phyloP scores from a whole-genome alignment of 1,284 basidiomycete species.

The Melampsora abietis-canadensis region DNA sequence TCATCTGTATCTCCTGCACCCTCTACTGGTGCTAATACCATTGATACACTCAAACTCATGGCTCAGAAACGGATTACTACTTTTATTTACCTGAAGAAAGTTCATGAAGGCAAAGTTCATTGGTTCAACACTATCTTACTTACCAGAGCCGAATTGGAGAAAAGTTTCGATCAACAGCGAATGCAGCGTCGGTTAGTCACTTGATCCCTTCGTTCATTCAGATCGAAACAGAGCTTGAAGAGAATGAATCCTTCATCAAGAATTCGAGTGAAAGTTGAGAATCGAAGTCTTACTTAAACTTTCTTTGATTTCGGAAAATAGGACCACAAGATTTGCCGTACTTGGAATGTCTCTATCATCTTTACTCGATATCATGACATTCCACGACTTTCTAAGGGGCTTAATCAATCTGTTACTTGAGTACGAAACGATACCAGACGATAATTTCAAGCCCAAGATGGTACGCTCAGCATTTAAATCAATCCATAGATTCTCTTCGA shows the following conservation, averaged over 20 bases:
- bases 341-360: slow-evolving; percentile 75
- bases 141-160: slow-evolving; percentile 67
- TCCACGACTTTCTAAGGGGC: slow-evolving; percentile 70
- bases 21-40: slow-evolving; percentile 4
- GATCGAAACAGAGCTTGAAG: background rate
- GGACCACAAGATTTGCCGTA: slow-evolving; percentile 72
- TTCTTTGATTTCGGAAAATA: slow-evolving; percentile 50
- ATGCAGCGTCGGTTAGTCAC: slow-evolving; percentile 70
- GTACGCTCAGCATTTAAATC: slow-evolving; percentile 54
- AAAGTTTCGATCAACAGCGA: slow-evolving; percentile 66
- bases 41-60: slow-evolving; percentile 64
- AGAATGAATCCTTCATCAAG: background rate
- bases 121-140: slow-evolving; percentile 85
- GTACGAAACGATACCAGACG: slow-evolving; percentile 73
- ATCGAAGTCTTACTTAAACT: background rate
- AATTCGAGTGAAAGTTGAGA: background rate
- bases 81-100: slow-evolving; percentile 73
- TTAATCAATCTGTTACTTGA: slow-evolving; percentile 69
- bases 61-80: slow-evolving; percentile 78
- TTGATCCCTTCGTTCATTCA: background rate
- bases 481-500: slow-evolving; percentile 20
- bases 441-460: slow-evolving; percentile 73
- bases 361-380: slow-evolving; percentile 71
- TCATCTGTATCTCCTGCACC: background rate
- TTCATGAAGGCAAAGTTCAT: slow-evolving; percentile 71